Evolutionary conservation across 768 basidiomycete genomes (phyloP).

Genomic region (Auriscalpium microsporum): DNA sequence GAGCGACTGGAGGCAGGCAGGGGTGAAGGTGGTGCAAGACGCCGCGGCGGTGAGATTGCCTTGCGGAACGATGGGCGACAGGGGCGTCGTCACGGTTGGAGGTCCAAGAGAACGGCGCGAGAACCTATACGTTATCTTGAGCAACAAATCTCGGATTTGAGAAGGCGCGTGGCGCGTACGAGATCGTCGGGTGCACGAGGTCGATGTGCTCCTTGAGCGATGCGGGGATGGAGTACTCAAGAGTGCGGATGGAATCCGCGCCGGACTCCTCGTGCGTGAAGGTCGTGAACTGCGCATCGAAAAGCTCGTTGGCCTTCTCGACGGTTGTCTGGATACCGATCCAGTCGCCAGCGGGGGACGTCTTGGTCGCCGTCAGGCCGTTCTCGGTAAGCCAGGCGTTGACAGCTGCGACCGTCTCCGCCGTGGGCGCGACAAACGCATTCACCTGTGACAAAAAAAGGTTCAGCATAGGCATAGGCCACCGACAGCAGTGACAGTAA

Average conservation of each 20-base stretch:
- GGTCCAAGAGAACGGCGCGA: neutral
- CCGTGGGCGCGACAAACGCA: neutral
- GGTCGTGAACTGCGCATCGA: neutral
- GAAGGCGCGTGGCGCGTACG: neutral
- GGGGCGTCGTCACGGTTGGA: neutral
- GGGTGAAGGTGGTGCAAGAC: slow-evolving; percentile 16
- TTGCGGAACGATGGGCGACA: neutral
- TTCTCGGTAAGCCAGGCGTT: slow-evolving; percentile 5
- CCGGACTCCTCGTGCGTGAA: slow-evolving; percentile 1
- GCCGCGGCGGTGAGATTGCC: neutral
- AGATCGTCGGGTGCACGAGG: slow-evolving; percentile 14
- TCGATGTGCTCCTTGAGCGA: slow-evolving; percentile 7
- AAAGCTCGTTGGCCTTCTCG: neutral
- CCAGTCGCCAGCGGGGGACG: slow-evolving; percentile 12
- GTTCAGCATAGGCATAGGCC: too few relatives aligned
- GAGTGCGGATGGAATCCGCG: slow-evolving; percentile 8
- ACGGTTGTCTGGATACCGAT: neutral
- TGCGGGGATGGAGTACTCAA: slow-evolving; percentile 1
- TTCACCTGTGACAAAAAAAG: neutral
- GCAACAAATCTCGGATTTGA: neutral
- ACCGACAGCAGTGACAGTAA: too few relatives aligned
- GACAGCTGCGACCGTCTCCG: neutral
- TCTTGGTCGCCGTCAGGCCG: slow-evolving; percentile 3
- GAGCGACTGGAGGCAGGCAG: slow-evolving; percentile 24
- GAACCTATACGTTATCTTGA: neutral